Percentiles rank a stretch among this genome's conserved stretches.
Evolutionary conservation across 108 stramenopile species (phyloP).

Genomic region (Ochromonas danica): DNA sequence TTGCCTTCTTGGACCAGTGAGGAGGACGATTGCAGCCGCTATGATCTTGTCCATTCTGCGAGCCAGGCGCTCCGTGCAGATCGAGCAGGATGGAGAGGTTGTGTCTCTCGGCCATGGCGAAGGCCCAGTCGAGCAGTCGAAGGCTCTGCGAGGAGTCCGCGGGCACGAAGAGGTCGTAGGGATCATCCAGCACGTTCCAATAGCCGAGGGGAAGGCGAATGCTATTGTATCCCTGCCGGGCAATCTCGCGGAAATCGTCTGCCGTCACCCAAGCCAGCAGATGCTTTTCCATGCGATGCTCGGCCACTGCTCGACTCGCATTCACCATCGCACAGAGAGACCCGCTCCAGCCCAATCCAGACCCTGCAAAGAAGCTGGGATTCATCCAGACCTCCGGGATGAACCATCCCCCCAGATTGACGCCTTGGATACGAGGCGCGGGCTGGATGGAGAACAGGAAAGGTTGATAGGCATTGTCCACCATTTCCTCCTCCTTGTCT

Average conservation of each 20-base stretch:
- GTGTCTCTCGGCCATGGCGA: background rate
- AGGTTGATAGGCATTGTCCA: background rate
- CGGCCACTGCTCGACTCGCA: background rate
- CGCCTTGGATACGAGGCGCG: background rate
- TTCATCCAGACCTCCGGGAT: constrained; percentile 24
- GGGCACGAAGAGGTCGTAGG: background rate
- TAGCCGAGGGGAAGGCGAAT: constrained; percentile 7
- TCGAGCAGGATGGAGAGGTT: constrained; percentile 35
- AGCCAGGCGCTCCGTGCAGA: constrained; percentile 54
- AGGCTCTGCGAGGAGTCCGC: background rate
- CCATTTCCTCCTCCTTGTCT: background rate
- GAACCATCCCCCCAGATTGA: constrained; percentile 23
- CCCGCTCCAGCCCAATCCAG: constrained; percentile 20
- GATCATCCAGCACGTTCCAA: constrained; percentile 19
- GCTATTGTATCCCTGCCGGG: background rate
- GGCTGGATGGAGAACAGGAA: background rate
- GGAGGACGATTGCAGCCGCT: constrained; percentile 31
- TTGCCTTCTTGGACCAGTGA: background rate
- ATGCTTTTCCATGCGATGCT: background rate
- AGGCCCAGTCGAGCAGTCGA: background rate
- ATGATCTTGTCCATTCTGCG: constrained; percentile 58
- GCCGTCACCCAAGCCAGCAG: background rate
- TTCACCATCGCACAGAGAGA: constrained; percentile 5
- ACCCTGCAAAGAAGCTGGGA: background rate
- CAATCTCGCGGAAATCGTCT: background rate